Base-by-base conservation (phyloP, 2,329 filamentous ascomycete species). In the Fusarium sp. region DNA sequence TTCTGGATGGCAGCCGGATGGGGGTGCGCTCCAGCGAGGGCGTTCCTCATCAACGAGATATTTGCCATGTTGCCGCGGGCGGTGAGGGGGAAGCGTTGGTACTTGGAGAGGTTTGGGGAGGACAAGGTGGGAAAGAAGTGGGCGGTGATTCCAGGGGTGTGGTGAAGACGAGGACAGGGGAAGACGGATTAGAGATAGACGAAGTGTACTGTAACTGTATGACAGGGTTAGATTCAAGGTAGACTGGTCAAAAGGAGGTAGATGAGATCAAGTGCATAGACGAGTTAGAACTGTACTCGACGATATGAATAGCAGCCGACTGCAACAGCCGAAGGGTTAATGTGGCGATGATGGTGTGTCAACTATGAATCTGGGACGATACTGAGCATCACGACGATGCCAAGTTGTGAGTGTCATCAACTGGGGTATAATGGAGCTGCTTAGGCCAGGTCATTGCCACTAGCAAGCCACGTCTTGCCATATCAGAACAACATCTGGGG, bases 31-130 rank as follows among this genome's bases (percentile, higher is more conserved):
- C 96, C 97, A 0, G 96, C 95, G 27, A 87, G 95, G 78, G 89
- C 89, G 60, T 98, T 98, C 80, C 79, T 98, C 52, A 74, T 97
- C 57, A 98, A 98, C 81, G 95, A 98, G 84, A 85, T 99, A 60
- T 84, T 91, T n/a, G 92, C 93, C 10, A 99, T 98, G 96, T 82
- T 97, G 71, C 96, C 97, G 13, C 88, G 97, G 78, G 95, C 97
- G 18, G 85, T 97, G 62, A 90, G 91, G 74, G 96, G 96, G 27
- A 91, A 91, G 82, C 86, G 88, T 79, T 99, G 97, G 97, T 99
- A 99, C 83, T 85, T 92, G 67, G 88, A 94, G 79, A 94, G 89
- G 82, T 99, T 99, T 88, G 96, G 96, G 13, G 91, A 92, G 84
- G 92, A 97, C 58, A 93, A 92, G 83, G 90, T 98, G 71, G 90